Conservation (phyloP, 768 basidiomycete genomes). For the Suillus hirtellus region DNA sequence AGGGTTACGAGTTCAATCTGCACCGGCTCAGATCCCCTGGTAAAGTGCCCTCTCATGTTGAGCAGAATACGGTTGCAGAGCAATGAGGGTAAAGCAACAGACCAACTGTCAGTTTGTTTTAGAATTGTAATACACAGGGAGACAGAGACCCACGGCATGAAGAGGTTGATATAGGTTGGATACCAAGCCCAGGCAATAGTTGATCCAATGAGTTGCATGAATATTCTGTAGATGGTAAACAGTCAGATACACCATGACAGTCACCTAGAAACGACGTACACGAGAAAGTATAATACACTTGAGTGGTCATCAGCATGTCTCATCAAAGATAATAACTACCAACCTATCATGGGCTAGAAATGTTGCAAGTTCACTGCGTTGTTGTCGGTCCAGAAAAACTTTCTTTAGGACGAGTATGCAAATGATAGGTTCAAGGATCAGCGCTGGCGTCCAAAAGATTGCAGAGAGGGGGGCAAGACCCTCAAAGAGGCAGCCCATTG, state of each 20-base stretch:
- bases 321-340: neutral
- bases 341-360: slow-evolving; percentile 17
- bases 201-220: no score
- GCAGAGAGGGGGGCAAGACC: slow-evolving; percentile 21
- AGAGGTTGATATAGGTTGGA: no score
- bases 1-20: no score
- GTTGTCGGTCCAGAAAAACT: slow-evolving; percentile 12
- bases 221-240: slow-evolving; percentile 12
- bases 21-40: no score
- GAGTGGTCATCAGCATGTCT: neutral
- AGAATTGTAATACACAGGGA: no score
- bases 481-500: slow-evolving; percentile 25
- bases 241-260: neutral
- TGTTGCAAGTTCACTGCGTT: slow-evolving; percentile 7
- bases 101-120: no score
- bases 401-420: slow-evolving; percentile 23
- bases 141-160: no score
- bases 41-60: no score
- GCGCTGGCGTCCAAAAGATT: slow-evolving; percentile 26
- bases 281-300: slow-evolving; percentile 25
- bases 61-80: no score
- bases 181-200: no score
- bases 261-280: slow-evolving; percentile 14
- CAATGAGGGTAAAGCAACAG: no score
- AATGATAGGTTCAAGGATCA: slow-evolving; percentile 26